These are phyloP conservation scores for Coprinopsis cinerea DNA, from an alignment of 768 basidiomycete species.

Conservation along the genomic window DNA sequence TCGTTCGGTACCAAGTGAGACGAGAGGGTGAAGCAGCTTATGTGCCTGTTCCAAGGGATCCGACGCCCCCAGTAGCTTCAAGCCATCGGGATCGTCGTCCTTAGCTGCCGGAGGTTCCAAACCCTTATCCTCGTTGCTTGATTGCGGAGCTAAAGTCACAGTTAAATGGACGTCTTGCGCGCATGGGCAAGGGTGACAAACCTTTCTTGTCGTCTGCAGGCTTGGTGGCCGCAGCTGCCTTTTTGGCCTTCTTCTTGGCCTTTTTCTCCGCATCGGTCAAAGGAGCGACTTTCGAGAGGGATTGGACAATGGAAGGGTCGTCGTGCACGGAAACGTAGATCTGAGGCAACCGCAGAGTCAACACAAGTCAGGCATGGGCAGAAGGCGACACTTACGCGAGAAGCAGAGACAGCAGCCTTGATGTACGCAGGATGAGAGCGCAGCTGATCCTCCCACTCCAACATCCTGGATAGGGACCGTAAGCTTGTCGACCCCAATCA, in stretches of 20 bases:
- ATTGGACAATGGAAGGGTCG: constrained; percentile 54
- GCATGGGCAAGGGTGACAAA: constrained; percentile 22
- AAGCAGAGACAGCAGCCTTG: constrained; percentile 63
- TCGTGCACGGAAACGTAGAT: constrained; percentile 74
- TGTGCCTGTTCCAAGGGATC: constrained; percentile 73
- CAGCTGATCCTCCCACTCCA: constrained; percentile 77
- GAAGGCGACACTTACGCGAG: constrained; percentile 42
- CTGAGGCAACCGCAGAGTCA: constrained; percentile 28
- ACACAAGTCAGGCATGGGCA: background rate
- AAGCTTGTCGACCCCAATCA: constrained; percentile 1
- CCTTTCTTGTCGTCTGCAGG: constrained; percentile 73
- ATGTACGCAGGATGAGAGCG: constrained; percentile 75
- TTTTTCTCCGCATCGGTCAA: constrained; percentile 68
- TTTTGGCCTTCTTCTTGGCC: constrained; percentile 84
- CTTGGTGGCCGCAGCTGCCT: constrained; percentile 52
- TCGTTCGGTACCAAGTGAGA: constrained; percentile 41
- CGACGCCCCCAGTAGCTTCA: constrained; percentile 53
- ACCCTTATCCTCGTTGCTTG: constrained; percentile 62
- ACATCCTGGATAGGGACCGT: constrained; percentile 40
- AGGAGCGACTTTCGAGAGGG: constrained; percentile 30
- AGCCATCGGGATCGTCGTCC: constrained; percentile 84
- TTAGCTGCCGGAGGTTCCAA: constrained; percentile 48
- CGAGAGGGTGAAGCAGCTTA: constrained; percentile 62
- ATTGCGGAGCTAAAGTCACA: background rate
- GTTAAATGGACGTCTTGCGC: background rate